Base-by-base conservation (phyloP, 768 basidiomycete species). In the Sarcodon aspratus region DNA sequence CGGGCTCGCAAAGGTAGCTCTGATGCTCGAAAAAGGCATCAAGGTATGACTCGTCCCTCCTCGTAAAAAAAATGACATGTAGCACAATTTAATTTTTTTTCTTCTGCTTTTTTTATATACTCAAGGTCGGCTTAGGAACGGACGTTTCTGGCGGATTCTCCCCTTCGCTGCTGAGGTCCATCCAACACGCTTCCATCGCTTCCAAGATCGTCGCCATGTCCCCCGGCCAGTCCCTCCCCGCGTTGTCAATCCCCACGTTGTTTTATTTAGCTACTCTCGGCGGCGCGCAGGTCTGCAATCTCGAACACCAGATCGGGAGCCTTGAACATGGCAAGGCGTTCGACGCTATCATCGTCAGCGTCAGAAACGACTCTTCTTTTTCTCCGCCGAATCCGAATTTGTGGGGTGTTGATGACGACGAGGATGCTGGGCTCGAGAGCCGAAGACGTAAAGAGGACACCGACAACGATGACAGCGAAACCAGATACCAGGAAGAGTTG, bases 191-290 rank as follows among this genome's bases (percentile, higher is more conserved):
- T 38, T 79, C 87, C 68, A 76, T 84, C 44, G 80, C 85, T 12
- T 84, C 90, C 18, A 97, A 95, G 63, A 73, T 89, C 48, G 51
- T 83, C 45, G 72, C 79, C 42, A 69, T 82, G 59, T 70, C 78
- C 51, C 56, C 45, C 52, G 59, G 18, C n/a, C 15, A 31, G 15
- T n/a, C 27, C 3, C 45, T 46, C 15, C 37, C 35, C 34, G 36
- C 46, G 27, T 73, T 97, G 12, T 69, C 81, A 3, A 72, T 92
- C 42, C 68, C 85, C 6, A 79, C 89, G 1, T 70, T 96, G 47
- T 71, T 97, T 49, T 84, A 92, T 69, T 81, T 97, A 47, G 94
- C 95, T 8, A 98, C 95, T 4, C 67, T 85, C 18, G 95, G 95
- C 33, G 95, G 95, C 1, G 95, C 95, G 1, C 71, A 78, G 18